phyloP scores from a whole-genome alignment of 116 monocot genomes.

The Zostera marina region DNA sequence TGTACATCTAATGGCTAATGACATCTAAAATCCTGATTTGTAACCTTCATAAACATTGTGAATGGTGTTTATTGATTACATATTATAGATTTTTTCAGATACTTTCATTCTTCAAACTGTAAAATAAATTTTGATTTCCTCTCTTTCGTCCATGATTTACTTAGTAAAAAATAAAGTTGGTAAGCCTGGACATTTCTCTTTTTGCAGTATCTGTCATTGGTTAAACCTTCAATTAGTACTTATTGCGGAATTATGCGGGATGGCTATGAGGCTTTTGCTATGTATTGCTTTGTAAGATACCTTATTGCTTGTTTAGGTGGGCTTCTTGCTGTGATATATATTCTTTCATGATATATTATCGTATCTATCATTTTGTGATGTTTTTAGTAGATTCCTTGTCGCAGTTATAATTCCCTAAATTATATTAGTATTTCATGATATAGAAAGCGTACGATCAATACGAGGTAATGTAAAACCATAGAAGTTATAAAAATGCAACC shows the following conservation, averaged over 20 bases:
- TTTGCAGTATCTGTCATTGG: constrained; percentile 45
- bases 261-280: constrained; percentile 64
- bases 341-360: not conserved
- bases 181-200: not conserved
- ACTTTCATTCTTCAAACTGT: not conserved
- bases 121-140: not conserved
- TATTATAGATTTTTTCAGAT: not conserved
- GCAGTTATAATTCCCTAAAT: too few relatives aligned
- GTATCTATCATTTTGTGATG: too few relatives aligned
- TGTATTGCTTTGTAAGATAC: constrained; percentile 70
- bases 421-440: too few relatives aligned
- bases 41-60: too few relatives aligned
- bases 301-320: constrained; percentile 57
- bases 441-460: too few relatives aligned
- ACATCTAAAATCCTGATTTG: not conserved
- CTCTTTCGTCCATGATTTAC: not conserved
- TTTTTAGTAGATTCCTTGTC: too few relatives aligned
- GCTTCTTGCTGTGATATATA: constrained; percentile 1
- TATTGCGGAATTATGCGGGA: constrained; percentile 52
- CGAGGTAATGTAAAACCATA: too few relatives aligned
- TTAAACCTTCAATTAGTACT: constrained; percentile 38
- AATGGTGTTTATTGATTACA: too few relatives aligned
- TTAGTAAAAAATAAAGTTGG: not conserved
- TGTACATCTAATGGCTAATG: not conserved
- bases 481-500: too few relatives aligned